Evolutionary conservation across 805 yeast genomes (phyloP).

Genomic region (Yamadazyma sp.): DNA sequence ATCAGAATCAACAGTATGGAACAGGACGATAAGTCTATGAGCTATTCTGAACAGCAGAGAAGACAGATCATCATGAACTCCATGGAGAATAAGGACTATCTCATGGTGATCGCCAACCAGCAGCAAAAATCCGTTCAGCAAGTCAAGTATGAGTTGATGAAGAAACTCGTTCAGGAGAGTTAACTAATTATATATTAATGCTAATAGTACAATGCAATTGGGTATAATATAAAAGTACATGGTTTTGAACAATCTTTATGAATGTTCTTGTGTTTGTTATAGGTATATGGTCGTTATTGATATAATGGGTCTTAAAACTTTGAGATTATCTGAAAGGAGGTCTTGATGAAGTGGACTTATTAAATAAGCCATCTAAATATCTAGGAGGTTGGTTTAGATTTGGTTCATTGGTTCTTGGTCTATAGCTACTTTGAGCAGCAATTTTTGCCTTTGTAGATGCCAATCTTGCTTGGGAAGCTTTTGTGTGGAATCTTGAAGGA

Average conservation of each 20-base stretch:
- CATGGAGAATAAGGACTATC: conserved; percentile 29
- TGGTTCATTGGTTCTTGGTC: conserved; percentile 21
- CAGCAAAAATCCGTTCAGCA: conserved; percentile 43
- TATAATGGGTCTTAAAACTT: too few relatives aligned
- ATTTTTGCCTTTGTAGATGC: conserved; percentile 3
- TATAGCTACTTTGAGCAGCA: not conserved
- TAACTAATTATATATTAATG: too few relatives aligned
- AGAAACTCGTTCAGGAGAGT: conserved; percentile 19
- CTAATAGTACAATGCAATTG: too few relatives aligned
- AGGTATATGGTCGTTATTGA: too few relatives aligned
- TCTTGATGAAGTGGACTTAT: conserved; percentile 7
- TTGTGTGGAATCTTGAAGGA: conserved; percentile 16
- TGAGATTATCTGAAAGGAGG: conserved; percentile 17
- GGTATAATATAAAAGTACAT: too few relatives aligned
- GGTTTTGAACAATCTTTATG: too few relatives aligned
- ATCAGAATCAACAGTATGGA: too few relatives aligned
- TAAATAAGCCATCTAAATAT: conserved; percentile 39
- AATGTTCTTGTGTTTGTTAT: too few relatives aligned
- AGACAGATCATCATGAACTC: conserved; percentile 38
- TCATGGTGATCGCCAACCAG: conserved; percentile 28
- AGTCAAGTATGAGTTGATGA: conserved; percentile 37
- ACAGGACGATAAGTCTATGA: conserved; percentile 13
- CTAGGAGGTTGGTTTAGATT: conserved; percentile 43
- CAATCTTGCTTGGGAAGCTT: conserved; percentile 4
- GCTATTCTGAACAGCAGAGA: conserved; percentile 24